These are phyloP conservation scores for Saccharomycopsis microspora DNA, from an alignment of 805 yeast genomes.

Conservation along the genomic window DNA sequence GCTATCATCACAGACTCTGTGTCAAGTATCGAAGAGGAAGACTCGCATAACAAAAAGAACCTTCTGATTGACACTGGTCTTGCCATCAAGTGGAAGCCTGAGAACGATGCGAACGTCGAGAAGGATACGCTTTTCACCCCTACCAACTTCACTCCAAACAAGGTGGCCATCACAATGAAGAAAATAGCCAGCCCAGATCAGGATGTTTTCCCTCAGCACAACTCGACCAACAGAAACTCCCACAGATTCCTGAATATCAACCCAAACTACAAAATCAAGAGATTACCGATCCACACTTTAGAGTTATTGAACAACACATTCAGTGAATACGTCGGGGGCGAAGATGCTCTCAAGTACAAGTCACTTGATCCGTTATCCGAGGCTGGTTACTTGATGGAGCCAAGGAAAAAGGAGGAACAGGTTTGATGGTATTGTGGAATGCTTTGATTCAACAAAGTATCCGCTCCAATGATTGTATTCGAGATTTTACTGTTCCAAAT, in stretches of 20 bases:
- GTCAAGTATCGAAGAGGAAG: too few relatives aligned
- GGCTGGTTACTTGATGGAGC: conserved; percentile 12
- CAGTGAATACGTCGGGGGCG: conserved; percentile 7
- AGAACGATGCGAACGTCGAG: too few relatives aligned
- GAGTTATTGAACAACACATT: conserved; percentile 5
- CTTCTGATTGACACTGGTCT: too few relatives aligned
- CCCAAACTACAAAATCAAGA: conserved; percentile 12
- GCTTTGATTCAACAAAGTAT: too few relatives aligned
- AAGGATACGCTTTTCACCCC: too few relatives aligned
- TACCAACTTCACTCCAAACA: background rate
- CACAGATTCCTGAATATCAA: conserved; percentile 13
- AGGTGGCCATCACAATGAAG: conserved; percentile 8
- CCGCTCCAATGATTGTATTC: too few relatives aligned
- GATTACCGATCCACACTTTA: conserved; percentile 11
- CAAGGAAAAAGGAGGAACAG: background rate
- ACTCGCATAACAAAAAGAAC: too few relatives aligned
- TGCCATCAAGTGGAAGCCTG: too few relatives aligned
- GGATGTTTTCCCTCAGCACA: background rate
- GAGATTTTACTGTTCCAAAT: too few relatives aligned
- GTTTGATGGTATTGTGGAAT: too few relatives aligned
- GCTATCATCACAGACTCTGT: too few relatives aligned
- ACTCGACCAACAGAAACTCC: conserved; percentile 7
- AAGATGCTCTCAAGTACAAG: conserved; percentile 8
- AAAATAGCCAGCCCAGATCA: conserved; percentile 2
- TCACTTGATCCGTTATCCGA: conserved; percentile 13